Evolutionary conservation across 345 rosid genomes (phyloP), one percentile per base, ranked within the genome.

Genomic region (Atalantia buxifolia): DNA sequence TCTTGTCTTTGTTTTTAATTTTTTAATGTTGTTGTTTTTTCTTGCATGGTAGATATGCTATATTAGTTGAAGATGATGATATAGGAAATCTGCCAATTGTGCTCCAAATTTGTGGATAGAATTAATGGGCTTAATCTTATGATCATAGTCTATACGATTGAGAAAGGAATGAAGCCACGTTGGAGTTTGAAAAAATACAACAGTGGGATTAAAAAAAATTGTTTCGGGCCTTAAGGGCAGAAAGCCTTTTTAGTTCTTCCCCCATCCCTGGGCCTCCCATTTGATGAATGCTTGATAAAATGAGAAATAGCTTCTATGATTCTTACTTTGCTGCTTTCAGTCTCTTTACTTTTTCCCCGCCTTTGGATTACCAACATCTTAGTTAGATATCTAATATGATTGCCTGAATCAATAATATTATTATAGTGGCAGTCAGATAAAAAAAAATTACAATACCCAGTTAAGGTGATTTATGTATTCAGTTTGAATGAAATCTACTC

Each of bases 81-180:
- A 66, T 21, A 21, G 14, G 60, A 70, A 64, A 64, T 76, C 69
- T 33, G 74, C 28, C 33, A 22, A 22, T 6, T n/a, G 61, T 38
- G 62, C 18, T 9, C 27, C 68, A 62, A 42, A 27, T 50, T 27
- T 59, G 81, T 74, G 79, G 83, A 63, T 63, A 61, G 78, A 55
- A 72, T 28, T 30, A 12, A 45, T 1, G 5, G 50, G 50, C 50
- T 45, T 45, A 45, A 45, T 45, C 50, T 13, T 45, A 3, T 3
- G 16, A 45, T 13, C 18, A 13, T 45, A 13, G 18, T 12, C 50
- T 42, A 42, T 42, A 12, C 9, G 50, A 72, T 33, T 74, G 21
- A 60, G 77, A 75, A 28, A 50, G 48, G 18, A 12, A 28, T 48
- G 61, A 75, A 76, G 78, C 78, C 78, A 48, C 63, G 71, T 65